These are phyloP conservation scores for Arthroderma sp. DNA, from an alignment of 2,329 filamentous ascomycete genomes.

Conservation along the genomic window DNA sequence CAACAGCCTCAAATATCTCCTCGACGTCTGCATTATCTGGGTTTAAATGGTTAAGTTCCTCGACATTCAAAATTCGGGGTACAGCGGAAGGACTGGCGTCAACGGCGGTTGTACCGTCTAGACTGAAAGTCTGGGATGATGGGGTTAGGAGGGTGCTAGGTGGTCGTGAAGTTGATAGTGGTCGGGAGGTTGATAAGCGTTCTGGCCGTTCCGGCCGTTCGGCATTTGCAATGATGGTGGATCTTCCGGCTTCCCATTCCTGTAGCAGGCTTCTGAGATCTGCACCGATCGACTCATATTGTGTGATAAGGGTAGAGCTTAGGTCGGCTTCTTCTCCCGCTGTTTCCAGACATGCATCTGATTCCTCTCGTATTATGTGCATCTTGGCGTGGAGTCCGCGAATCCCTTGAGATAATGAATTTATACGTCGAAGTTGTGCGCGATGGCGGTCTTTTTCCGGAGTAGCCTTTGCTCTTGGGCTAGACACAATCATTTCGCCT, in stretches of 20 bases:
- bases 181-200: conserved; percentile 19
- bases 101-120: conserved; percentile 33
- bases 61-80: conserved; percentile 65
- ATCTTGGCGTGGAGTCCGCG: conserved; percentile 88
- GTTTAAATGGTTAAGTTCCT: conserved; percentile 31
- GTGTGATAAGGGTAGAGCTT: conserved; percentile 63
- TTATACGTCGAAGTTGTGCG: conserved; percentile 75
- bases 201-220: conserved; percentile 50
- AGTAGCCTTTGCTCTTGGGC: conserved; percentile 20
- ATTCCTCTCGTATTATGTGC: conserved; percentile 81
- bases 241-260: conserved; percentile 78
- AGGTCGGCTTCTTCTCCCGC: conserved; percentile 57
- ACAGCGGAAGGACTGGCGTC: conserved; percentile 55
- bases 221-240: conserved; percentile 68
- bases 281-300: conserved; percentile 87
- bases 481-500: conserved; percentile 35
- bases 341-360: conserved; percentile 63
- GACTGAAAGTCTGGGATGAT: conserved; percentile 33
- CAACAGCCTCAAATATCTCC: conserved; percentile 85
- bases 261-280: conserved; percentile 70
- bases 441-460: conserved; percentile 71
- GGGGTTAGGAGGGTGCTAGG: conserved; percentile 29
- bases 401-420: conserved; percentile 78
- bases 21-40: conserved; percentile 39
- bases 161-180: conserved; percentile 43